phyloP scores from a whole-genome alignment of 371 early-diverging fungal species.

The Mucor lusitanicus region DNA sequence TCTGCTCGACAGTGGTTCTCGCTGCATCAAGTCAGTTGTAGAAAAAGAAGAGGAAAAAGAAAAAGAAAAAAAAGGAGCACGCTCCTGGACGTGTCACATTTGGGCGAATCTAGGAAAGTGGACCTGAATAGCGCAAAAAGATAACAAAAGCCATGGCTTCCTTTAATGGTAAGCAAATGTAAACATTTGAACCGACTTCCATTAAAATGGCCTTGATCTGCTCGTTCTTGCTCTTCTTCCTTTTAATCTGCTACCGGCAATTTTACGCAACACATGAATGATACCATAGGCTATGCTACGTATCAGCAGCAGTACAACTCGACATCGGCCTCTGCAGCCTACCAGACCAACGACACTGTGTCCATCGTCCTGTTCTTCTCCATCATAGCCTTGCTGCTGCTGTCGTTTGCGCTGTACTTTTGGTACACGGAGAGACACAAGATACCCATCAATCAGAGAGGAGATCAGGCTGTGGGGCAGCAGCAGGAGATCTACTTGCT shows the following conservation, averaged over 20 bases:
- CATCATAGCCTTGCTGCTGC: slow-evolving; percentile 33
- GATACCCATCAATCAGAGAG: slow-evolving; percentile 42
- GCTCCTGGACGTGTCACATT: not conserved
- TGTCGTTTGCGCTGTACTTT: slow-evolving; percentile 47
- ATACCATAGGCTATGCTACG: slow-evolving; percentile 45
- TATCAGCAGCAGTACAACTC: slow-evolving; percentile 46
- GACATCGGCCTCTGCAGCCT: slow-evolving; percentile 11
- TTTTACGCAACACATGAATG: slow-evolving; percentile 10
- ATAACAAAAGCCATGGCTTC: slow-evolving; percentile 8
- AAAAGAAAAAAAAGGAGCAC: not conserved
- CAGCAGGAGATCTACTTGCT: slow-evolving; percentile 51
- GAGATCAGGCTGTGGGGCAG: slow-evolving; percentile 42
- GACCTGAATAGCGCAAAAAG: not conserved
- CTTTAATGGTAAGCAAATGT: slow-evolving; percentile 5
- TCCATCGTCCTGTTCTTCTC: slow-evolving; percentile 51
- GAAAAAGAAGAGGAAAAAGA: not conserved
- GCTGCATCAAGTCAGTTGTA: slow-evolving; percentile 1
- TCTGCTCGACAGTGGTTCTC: not conserved
- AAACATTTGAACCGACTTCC: not conserved
- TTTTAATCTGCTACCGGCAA: not conserved
- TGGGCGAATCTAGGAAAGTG: not conserved
- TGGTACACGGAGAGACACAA: slow-evolving; percentile 55
- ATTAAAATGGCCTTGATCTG: not conserved
- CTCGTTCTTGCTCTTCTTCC: not conserved
- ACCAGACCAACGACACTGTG: slow-evolving; percentile 32